phyloP scores from a whole-genome alignment of 2,329 filamentous ascomycete genomes.

The Talaromyces sp. region DNA sequence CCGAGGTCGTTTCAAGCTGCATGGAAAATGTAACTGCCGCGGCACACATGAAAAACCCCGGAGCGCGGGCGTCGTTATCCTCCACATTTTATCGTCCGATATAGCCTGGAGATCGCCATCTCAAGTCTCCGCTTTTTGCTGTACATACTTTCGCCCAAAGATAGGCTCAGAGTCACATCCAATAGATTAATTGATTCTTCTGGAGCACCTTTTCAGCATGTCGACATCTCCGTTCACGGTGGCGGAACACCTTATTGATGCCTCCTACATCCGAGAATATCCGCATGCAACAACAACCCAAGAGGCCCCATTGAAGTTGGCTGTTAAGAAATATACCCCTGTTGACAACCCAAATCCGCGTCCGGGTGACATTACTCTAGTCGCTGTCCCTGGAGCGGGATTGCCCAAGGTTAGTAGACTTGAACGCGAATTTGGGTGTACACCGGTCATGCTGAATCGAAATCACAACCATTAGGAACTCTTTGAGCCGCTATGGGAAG shows the following conservation, averaged over 20 bases:
- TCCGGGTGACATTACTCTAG: background rate
- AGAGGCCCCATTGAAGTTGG: background rate
- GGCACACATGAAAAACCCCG: too few relatives aligned
- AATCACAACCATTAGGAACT: background rate
- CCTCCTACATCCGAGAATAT: background rate
- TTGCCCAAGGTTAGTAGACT: background rate
- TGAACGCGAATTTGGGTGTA: background rate
- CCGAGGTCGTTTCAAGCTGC: too few relatives aligned
- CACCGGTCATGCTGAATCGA: too few relatives aligned
- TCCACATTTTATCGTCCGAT: too few relatives aligned
- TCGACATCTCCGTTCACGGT: background rate
- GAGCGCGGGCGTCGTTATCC: too few relatives aligned
- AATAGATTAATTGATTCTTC: too few relatives aligned
- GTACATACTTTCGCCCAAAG: too few relatives aligned
- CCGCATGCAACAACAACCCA: background rate
- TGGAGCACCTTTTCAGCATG: background rate
- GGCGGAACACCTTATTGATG: background rate
- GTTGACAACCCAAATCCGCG: background rate
- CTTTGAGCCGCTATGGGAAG: background rate
- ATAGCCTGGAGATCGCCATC: too few relatives aligned
- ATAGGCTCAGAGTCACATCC: too few relatives aligned
- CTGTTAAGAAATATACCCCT: background rate
- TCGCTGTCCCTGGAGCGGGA: background rate
- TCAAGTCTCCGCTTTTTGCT: too few relatives aligned
- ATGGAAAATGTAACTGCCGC: too few relatives aligned